Percentiles rank a stretch among this genome's conserved stretches.
Evolutionary conservation across 2,329 filamentous ascomycete genomes (phyloP).

Genomic region (Cercospora sp.): DNA sequence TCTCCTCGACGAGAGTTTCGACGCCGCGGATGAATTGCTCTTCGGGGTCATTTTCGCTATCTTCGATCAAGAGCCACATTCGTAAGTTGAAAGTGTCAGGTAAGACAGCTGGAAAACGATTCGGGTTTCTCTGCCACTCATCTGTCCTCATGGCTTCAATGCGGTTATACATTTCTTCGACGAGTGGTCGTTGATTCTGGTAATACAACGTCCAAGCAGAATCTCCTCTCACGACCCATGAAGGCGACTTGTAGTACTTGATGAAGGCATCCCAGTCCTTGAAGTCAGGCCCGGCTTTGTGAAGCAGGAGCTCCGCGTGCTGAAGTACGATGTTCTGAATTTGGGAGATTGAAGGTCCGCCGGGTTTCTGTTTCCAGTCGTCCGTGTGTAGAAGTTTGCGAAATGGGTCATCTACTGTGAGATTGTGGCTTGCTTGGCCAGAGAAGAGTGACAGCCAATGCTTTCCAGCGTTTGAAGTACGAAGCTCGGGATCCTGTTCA

Average conservation of each 20-base stretch:
- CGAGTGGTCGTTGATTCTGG: slow-evolving; percentile 17
- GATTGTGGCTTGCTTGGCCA: background rate
- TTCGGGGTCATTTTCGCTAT: slow-evolving; percentile 13
- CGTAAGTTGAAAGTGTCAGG: slow-evolving; percentile 30
- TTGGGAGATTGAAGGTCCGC: slow-evolving; percentile 5
- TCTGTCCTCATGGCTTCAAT: slow-evolving; percentile 23
- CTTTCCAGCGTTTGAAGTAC: slow-evolving; percentile 19
- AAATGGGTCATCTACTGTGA: background rate
- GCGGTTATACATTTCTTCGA: slow-evolving; percentile 18
- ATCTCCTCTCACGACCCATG: background rate
- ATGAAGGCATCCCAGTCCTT: slow-evolving; percentile 10
- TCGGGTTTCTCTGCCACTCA: slow-evolving; percentile 19
- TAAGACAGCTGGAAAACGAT: slow-evolving; percentile 21
- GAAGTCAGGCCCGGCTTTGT: background rate
- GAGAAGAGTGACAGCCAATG: slow-evolving; percentile 36
- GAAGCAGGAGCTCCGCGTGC: slow-evolving; percentile 19
- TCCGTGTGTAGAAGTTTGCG: slow-evolving; percentile 1
- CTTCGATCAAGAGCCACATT: slow-evolving; percentile 30
- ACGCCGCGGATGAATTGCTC: background rate
- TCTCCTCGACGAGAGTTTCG: background rate
- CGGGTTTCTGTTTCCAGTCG: slow-evolving; percentile 10
- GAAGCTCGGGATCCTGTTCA: slow-evolving; percentile 21
- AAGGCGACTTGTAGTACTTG: background rate
- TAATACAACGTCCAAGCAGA: slow-evolving; percentile 18
- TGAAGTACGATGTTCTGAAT: slow-evolving; percentile 13